Base-by-base conservation (phyloP, 805 yeast genomes). In the Middelhovenomyces tepae region DNA sequence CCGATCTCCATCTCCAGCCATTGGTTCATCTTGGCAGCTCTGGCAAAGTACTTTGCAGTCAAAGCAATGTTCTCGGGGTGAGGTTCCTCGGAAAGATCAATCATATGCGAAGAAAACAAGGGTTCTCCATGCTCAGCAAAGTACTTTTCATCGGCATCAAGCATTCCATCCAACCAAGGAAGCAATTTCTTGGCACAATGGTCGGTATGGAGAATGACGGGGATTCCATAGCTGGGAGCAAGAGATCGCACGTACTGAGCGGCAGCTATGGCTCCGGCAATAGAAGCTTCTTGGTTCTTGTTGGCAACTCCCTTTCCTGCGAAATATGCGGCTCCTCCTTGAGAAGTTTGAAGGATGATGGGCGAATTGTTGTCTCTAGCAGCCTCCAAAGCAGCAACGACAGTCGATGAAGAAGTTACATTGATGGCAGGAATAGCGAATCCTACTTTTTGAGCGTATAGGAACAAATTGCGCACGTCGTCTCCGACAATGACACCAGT, bases 1-100 rank as follows among this genome's bases (percentile, higher is more conserved):
- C 98, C 98, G 62, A 91, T 91, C 75, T 91, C 98, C 98, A 91
- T 91, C 76, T 91, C 98, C 62, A 91, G 77, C 91, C 91, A 91
- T 73, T 89, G 97, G 69, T 75, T 72, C 76, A 89, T 72, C 70
- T 82, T 85, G 63, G 93, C 68, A 78, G 84, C 85, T 69, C 94
- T 84, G 64, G 71, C 72, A 71, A 91, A 89, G 78, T 91, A 91
- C 69, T 84, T 79, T 65, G 67, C 94, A 75, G 96, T 87, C 47
- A 83, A 80, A 45, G 75, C 78, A 54, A 91, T 89, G 82, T 91
- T 91, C 71, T 82, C 93, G 47, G 85, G 94, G 64, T 91, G 96
- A 45, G 82, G 50, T 73, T 91, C 97, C 71, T 91, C 98, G 39
- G 95, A 85, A 54, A 91, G 68, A 67, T 91, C 98, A 63, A 91